Conservation (phyloP, 345 rosid genomes). For the Camelina laxa region DNA sequence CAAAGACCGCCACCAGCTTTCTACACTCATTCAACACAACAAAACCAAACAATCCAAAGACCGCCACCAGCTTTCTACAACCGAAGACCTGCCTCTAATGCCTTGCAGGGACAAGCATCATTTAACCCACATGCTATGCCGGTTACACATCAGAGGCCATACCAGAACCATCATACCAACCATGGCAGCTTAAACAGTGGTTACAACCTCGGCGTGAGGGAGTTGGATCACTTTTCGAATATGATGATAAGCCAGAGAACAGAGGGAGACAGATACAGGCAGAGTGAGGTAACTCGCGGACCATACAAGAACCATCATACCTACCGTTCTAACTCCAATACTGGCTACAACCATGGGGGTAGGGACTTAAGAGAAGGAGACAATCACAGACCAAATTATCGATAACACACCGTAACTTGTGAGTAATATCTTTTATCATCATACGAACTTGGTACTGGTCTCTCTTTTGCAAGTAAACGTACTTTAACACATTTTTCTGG, state of each 20-base stretch:
- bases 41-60: slow-evolving; percentile 34
- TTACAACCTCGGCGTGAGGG: slow-evolving; percentile 38
- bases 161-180: slow-evolving; percentile 34
- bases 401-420: slow-evolving; percentile 29
- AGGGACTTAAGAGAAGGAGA: slow-evolving; percentile 35
- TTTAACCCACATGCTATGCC: slow-evolving; percentile 37
- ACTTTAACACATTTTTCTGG: neutral
- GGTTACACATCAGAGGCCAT: slow-evolving; percentile 35
- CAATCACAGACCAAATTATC: slow-evolving; percentile 29
- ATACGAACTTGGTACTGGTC: slow-evolving; percentile 4
- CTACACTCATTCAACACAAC: slow-evolving; percentile 33
- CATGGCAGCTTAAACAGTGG: slow-evolving; percentile 35
- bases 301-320: slow-evolving; percentile 29
- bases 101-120: slow-evolving; percentile 40
- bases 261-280: slow-evolving; percentile 29
- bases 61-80: slow-evolving; percentile 35
- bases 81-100: slow-evolving; percentile 42
- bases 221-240: slow-evolving; percentile 37
- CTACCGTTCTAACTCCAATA: slow-evolving; percentile 22
- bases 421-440: slow-evolving; percentile 10
- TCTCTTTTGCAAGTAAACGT: slow-evolving; percentile 26
- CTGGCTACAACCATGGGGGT: slow-evolving; percentile 29
- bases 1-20: slow-evolving; percentile 31
- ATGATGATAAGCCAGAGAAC: slow-evolving; percentile 33
- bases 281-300: slow-evolving; percentile 10